A percentile compares a stretch with the other conserved stretches of the same genome.
phyloP scores from a whole-genome alignment of 2,329 filamentous ascomycete species.

The Diaporthe ampelina region DNA sequence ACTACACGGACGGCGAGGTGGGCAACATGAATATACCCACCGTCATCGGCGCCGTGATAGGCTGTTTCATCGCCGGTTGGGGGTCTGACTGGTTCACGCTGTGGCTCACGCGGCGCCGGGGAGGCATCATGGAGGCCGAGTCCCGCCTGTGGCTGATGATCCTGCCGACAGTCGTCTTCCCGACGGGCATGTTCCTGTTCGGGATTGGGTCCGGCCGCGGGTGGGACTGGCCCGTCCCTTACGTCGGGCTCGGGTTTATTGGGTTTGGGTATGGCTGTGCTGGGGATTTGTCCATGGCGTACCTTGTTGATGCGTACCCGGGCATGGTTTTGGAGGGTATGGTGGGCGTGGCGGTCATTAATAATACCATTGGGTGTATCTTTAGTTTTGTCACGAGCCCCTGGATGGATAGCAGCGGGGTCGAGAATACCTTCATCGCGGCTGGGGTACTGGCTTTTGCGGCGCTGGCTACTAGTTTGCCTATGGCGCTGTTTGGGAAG shows the following conservation, averaged over 20 bases:
- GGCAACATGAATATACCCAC: slow-evolving; percentile 48
- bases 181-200: slow-evolving; percentile 61
- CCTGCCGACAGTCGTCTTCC: slow-evolving; percentile 56
- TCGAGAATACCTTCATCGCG: slow-evolving; percentile 47
- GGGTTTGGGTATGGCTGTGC: slow-evolving; percentile 59
- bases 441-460: slow-evolving; percentile 65
- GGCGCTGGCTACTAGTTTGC: slow-evolving; percentile 63
- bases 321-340: slow-evolving; percentile 63
- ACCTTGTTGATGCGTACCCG: slow-evolving; percentile 63
- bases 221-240: slow-evolving; percentile 58
- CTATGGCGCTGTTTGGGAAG: slow-evolving; percentile 70
- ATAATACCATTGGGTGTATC: slow-evolving; percentile 41
- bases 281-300: slow-evolving; percentile 58
- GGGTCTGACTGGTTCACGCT: slow-evolving; percentile 51
- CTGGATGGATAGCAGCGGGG: slow-evolving; percentile 40
- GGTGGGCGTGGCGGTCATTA: slow-evolving; percentile 60
- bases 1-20: slow-evolving; percentile 50
- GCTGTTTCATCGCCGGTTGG: slow-evolving; percentile 48
- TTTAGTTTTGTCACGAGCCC: slow-evolving; percentile 41
- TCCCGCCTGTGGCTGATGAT: slow-evolving; percentile 50
- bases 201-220: slow-evolving; percentile 62
- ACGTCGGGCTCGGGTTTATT: slow-evolving; percentile 63
- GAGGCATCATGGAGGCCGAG: slow-evolving; percentile 51
- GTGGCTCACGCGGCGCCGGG: slow-evolving; percentile 48
- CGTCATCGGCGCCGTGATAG: slow-evolving; percentile 46